These are phyloP conservation scores for Lablab purpureus DNA, from an alignment of 306 rosid species.

Conservation along the genomic window DNA sequence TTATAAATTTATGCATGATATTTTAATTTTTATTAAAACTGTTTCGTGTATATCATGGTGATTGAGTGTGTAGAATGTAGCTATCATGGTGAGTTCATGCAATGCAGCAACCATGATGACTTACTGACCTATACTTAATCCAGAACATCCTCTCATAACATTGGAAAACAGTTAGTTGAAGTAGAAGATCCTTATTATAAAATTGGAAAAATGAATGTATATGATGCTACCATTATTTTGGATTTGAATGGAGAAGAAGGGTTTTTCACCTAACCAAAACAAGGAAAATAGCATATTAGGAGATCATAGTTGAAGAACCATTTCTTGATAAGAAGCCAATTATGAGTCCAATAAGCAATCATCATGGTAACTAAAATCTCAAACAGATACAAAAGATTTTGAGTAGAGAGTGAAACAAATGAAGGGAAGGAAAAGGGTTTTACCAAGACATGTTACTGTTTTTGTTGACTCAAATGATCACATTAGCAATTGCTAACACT, in stretches of 20 bases:
- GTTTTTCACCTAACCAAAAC: background rate
- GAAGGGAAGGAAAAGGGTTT: background rate
- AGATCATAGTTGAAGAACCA: background rate
- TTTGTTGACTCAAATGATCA: constrained; percentile 12
- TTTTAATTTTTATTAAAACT: too few species aligned
- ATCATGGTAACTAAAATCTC: constrained; percentile 19
- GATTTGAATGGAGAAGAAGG: background rate
- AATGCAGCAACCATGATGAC: background rate
- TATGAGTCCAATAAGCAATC: background rate
- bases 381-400: constrained; percentile 10
- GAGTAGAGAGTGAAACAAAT: background rate
- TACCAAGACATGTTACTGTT: constrained; percentile 16
- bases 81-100: constrained; percentile 6
- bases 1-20: too few species aligned
- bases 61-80: background rate
- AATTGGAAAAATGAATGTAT: background rate
- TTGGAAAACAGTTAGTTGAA: background rate
- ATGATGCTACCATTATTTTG: background rate
- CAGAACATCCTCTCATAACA: background rate
- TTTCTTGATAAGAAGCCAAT: constrained; percentile 5
- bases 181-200: background rate
- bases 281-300: background rate
- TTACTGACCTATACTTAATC: background rate
- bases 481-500: background rate
- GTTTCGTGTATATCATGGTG: too few species aligned